These are phyloP conservation scores for Chalara sp. DNA, from an alignment of 2,329 filamentous ascomycete species.

Conservation along the genomic window DNA sequence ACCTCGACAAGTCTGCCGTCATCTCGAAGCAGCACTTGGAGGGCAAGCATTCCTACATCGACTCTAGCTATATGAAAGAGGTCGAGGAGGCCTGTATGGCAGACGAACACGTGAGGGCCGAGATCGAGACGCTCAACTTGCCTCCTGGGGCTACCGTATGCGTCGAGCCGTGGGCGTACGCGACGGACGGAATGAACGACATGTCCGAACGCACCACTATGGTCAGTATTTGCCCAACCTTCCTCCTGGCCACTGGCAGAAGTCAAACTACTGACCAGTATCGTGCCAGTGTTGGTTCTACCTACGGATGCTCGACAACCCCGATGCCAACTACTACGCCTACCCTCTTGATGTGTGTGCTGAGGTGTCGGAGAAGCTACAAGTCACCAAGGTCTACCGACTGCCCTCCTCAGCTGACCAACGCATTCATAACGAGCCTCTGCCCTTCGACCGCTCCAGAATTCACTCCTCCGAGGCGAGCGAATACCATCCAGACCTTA, in stretches of 20 bases:
- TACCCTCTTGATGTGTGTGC: slow-evolving; percentile 41
- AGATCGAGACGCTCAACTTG: slow-evolving; percentile 35
- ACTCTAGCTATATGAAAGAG: slow-evolving; percentile 39
- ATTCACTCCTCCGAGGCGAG: slow-evolving; percentile 33
- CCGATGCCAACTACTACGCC: slow-evolving; percentile 36
- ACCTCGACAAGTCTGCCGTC: neutral
- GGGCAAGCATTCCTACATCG: slow-evolving; percentile 36
- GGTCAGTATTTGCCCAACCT: slow-evolving; percentile 12
- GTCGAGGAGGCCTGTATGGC: slow-evolving; percentile 41
- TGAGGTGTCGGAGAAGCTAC: slow-evolving; percentile 36
- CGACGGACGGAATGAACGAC: slow-evolving; percentile 45
- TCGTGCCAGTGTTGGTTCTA: slow-evolving; percentile 30
- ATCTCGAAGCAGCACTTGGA: neutral
- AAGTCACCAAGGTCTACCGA: slow-evolving; percentile 37
- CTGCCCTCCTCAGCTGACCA: neutral
- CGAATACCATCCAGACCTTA: slow-evolving; percentile 35
- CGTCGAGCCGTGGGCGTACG: slow-evolving; percentile 51
- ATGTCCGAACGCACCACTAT: slow-evolving; percentile 41
- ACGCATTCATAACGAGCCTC: neutral
- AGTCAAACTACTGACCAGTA: neutral
- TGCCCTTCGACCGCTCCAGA: slow-evolving; percentile 32
- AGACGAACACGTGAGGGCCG: slow-evolving; percentile 35
- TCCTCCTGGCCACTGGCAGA: neutral
- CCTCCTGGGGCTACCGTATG: slow-evolving; percentile 37
- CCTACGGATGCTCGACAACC: slow-evolving; percentile 22